Evolutionary conservation across 352 stramenopile species (phyloP).

Genomic region (Pythium apleroticum): DNA sequence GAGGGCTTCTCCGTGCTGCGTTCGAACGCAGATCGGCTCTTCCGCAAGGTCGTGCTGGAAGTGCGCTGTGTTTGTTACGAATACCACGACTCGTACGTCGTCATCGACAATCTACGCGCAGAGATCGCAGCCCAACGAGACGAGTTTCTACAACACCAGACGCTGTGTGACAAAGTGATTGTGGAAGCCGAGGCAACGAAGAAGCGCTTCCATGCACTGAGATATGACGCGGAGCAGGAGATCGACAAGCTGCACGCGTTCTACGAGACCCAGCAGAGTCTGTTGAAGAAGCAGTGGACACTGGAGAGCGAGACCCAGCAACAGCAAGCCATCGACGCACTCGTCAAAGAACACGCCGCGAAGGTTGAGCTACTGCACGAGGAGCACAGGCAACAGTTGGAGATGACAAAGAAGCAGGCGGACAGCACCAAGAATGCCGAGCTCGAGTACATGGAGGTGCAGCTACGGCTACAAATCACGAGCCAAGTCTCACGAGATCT

Average conservation of each 20-base stretch:
- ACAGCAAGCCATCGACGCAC: conserved; percentile 25
- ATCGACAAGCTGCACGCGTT: conserved; percentile 35
- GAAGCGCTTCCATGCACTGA: conserved; percentile 15
- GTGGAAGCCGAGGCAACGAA: conserved; percentile 26
- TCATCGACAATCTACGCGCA: conserved; percentile 28
- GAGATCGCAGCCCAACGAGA: conserved; percentile 15
- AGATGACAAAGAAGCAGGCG: conserved; percentile 28
- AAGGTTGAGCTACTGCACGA: conserved; percentile 28
- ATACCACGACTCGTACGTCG: conserved; percentile 19
- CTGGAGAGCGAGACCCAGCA: conserved; percentile 31
- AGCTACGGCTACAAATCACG: conserved; percentile 37
- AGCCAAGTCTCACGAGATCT: conserved; percentile 36
- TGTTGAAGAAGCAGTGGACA: conserved; percentile 35
- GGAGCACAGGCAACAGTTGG: conserved; percentile 31
- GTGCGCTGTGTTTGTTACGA: conserved; percentile 40
- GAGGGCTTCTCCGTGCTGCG: conserved; percentile 40
- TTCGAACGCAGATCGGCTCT: conserved; percentile 35
- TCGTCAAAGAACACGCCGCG: conserved; percentile 7
- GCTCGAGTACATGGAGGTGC: conserved; percentile 40
- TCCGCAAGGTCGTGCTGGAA: conserved; percentile 38
- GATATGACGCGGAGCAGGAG: conserved; percentile 23
- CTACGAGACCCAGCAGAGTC: conserved; percentile 31
- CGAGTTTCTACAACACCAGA: conserved; percentile 4
- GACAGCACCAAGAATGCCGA: conserved; percentile 35
- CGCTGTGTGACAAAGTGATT: conserved; percentile 38